phyloP scores from a whole-genome alignment of 257 asterid genomes.

The Verbena officinalis region DNA sequence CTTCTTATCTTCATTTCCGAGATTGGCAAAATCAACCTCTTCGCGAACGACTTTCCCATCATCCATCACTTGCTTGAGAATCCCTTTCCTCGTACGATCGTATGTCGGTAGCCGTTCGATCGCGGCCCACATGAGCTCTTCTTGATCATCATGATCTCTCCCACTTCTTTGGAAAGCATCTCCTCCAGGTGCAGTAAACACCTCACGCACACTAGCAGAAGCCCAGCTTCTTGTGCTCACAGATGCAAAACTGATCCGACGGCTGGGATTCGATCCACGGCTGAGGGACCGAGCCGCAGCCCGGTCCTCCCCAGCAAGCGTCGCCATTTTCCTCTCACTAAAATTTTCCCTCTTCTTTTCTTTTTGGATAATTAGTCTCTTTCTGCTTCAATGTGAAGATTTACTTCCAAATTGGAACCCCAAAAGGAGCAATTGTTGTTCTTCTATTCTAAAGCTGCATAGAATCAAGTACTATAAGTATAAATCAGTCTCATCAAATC shows the following conservation, averaged over 20 bases:
- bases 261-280: slow-evolving; percentile 50
- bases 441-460: slow-evolving; percentile 29
- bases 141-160: slow-evolving; percentile 75
- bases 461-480: slow-evolving; percentile 3
- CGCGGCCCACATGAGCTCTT: slow-evolving; percentile 95
- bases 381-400: slow-evolving; percentile 10
- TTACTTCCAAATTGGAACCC: slow-evolving; percentile 16
- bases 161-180: slow-evolving; percentile 69
- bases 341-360: not conserved
- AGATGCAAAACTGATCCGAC: slow-evolving; percentile 57
- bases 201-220: slow-evolving; percentile 76
- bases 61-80: slow-evolving; percentile 65
- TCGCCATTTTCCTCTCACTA: slow-evolving; percentile 38
- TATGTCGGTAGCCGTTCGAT: slow-evolving; percentile 90
- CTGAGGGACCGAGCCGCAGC: slow-evolving; percentile 60
- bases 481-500: slow-evolving; percentile 4
- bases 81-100: slow-evolving; percentile 82
- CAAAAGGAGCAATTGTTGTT: slow-evolving; percentile 21
- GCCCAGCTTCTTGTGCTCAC: slow-evolving; percentile 71
- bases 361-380: too few relatives aligned
- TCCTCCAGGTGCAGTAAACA: slow-evolving; percentile 61
- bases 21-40: slow-evolving; percentile 70
- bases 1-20: slow-evolving; percentile 66
- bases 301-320: slow-evolving; percentile 48
- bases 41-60: slow-evolving; percentile 67